phyloP scores from a whole-genome alignment of 805 yeast species.

The Starmerella apis region DNA sequence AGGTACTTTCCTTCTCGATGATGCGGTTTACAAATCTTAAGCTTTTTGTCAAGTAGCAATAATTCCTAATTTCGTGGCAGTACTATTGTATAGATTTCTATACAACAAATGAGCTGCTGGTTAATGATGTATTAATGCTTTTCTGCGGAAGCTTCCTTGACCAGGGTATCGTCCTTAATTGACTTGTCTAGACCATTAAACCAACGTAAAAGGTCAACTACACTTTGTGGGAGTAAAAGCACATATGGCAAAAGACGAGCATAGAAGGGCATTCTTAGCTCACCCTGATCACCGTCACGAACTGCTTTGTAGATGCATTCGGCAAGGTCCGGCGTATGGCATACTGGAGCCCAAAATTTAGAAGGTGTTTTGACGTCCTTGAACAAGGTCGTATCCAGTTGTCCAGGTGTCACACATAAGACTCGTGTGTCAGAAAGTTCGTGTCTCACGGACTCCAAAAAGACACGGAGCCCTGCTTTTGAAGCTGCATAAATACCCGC shows the following conservation, averaged over 20 bases:
- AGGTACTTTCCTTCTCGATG: too few relatives aligned
- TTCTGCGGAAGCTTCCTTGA: too few relatives aligned
- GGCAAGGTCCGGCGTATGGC: conserved; percentile 56
- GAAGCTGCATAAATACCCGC: conserved; percentile 69
- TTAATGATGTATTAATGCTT: too few relatives aligned
- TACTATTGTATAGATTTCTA: too few relatives aligned
- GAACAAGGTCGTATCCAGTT: conserved; percentile 60
- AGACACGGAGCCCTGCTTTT: conserved; percentile 63
- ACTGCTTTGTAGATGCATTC: conserved; percentile 35
- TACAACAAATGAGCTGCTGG: too few relatives aligned
- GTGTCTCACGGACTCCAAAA: conserved; percentile 59
- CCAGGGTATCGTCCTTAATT: too few relatives aligned
- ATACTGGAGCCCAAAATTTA: conserved; percentile 57
- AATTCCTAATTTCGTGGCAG: too few relatives aligned
- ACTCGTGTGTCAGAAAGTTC: conserved; percentile 56
- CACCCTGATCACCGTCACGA: conserved; percentile 39
- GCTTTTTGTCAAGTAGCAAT: too few relatives aligned
- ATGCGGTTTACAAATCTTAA: too few relatives aligned
- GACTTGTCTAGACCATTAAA: conserved; percentile 53
- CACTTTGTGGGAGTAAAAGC: conserved; percentile 57
- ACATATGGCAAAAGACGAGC: conserved; percentile 58
- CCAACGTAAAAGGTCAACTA: conserved; percentile 42
- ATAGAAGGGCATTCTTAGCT: conserved; percentile 56
- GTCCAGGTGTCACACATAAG: conserved; percentile 68
- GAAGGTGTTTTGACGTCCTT: conserved; percentile 57